Evolutionary conservation across 768 basidiomycete species (phyloP).

Genomic region (Cystobasidiopsis lactophilus): DNA sequence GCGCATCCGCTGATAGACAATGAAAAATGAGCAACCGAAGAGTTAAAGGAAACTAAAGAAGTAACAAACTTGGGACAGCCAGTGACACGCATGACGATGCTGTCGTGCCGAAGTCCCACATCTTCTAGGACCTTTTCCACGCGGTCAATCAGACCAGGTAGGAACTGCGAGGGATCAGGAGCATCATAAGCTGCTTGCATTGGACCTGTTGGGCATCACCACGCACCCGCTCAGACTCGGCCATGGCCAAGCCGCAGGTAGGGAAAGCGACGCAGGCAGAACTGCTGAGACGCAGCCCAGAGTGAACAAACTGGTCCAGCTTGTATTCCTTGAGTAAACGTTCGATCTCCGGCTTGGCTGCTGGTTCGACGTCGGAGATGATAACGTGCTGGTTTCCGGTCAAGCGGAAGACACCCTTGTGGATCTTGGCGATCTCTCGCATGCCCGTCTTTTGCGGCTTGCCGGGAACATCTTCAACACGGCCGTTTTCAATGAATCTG

Average conservation of each 20-base stretch:
- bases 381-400: constrained; percentile 90
- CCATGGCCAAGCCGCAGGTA: constrained; percentile 69
- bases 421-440: constrained; percentile 73
- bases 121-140: constrained; percentile 88
- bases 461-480: constrained; percentile 80
- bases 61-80: constrained; percentile 37
- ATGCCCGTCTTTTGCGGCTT: constrained; percentile 80
- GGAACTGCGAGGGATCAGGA: constrained; percentile 39
- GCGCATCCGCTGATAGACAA: constrained; percentile 55
- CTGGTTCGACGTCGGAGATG: constrained; percentile 54
- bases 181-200: constrained; percentile 21
- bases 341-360: constrained; percentile 58
- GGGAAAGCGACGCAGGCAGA: constrained; percentile 97
- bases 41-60: background rate
- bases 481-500: constrained; percentile 87
- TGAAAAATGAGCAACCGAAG: background rate
- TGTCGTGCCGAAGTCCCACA: constrained; percentile 74
- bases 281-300: constrained; percentile 45
- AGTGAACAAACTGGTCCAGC: constrained; percentile 62
- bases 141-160: constrained; percentile 79
- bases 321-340: constrained; percentile 56
- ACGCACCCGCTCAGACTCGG: constrained; percentile 41
- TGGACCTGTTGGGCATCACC: too few relatives aligned
- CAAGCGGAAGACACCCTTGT: constrained; percentile 80
- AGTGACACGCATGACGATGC: constrained; percentile 97